A percentile compares a stretch with the other conserved stretches of the same genome.
phyloP scores from a whole-genome alignment of 805 yeast genomes.

The Vanderwaltozyma tropicalis region DNA sequence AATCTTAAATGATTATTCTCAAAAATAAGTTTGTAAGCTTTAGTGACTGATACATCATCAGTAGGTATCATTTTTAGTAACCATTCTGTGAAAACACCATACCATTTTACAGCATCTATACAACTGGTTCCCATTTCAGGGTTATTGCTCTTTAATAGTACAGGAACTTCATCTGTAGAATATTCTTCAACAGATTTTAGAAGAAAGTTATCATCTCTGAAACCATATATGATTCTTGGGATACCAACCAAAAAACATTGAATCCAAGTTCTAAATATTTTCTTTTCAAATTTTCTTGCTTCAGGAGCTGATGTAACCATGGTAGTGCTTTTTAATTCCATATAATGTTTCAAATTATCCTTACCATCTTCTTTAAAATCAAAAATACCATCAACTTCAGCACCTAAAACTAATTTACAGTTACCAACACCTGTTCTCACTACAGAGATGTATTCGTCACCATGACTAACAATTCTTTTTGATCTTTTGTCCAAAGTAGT shows the following conservation, averaged over 20 bases:
- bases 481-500: conserved; percentile 56
- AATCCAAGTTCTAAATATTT: conserved; percentile 79
- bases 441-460: conserved; percentile 71
- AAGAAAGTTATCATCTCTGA: conserved; percentile 62
- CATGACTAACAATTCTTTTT: conserved; percentile 51
- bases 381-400: conserved; percentile 87
- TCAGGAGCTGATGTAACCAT: conserved; percentile 46
- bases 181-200: conserved; percentile 64
- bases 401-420: conserved; percentile 59
- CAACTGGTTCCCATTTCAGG: conserved; percentile 49
- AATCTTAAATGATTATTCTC: conserved; percentile 43
- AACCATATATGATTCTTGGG: conserved; percentile 73
- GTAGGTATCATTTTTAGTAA: conserved; percentile 44
- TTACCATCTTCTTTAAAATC: conserved; percentile 48
- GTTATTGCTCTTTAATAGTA: conserved; percentile 41
- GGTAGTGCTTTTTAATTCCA: conserved; percentile 70
- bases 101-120: conserved; percentile 72
- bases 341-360: conserved; percentile 60
- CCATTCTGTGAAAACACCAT: conserved; percentile 81
- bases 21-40: conserved; percentile 44
- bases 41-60: conserved; percentile 41
- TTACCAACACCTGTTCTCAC: conserved; percentile 78
- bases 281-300: conserved; percentile 59
- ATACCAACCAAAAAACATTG: conserved; percentile 86
- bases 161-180: conserved; percentile 69